Conservation (phyloP, 768 basidiomycete genomes). For the Panaeolus papilionaceus region DNA sequence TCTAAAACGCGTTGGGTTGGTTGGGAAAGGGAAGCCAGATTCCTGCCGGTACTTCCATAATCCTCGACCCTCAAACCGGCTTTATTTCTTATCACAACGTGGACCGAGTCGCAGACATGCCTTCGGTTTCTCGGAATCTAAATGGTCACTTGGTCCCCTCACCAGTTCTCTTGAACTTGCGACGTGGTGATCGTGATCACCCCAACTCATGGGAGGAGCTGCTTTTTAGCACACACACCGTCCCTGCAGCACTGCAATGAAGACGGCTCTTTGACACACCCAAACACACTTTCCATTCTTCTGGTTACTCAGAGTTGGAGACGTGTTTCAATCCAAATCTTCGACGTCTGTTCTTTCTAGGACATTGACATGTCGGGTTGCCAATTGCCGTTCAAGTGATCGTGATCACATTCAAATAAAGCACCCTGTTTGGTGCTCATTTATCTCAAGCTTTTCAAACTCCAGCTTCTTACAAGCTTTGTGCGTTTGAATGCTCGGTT, state of each 20-base stretch:
- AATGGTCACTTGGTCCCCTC: no score
- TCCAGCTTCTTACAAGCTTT: neutral
- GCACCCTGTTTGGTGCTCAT: neutral
- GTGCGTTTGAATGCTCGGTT: neutral
- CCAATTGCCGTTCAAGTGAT: neutral
- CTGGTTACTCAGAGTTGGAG: neutral
- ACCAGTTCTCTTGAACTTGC: neutral
- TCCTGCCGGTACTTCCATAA: neutral
- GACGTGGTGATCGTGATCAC: neutral
- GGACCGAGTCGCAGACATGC: neutral
- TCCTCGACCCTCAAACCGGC: no score
- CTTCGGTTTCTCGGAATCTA: neutral
- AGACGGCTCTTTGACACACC: no score
- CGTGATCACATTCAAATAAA: slow-evolving; percentile 6
- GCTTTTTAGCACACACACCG: no score
- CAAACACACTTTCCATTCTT: neutral
- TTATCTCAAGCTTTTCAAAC: neutral
- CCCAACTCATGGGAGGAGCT: neutral
- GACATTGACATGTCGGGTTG: neutral
- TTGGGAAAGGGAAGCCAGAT: neutral
- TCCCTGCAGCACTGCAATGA: no score
- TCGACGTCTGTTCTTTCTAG: neutral
- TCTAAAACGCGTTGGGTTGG: neutral
- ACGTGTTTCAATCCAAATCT: neutral
- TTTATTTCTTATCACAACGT: neutral